Percentiles rank a stretch among this genome's conserved stretches.
phyloP scores from a whole-genome alignment of 495 filamentous ascomycete genomes.

The Lasiosphaeris hirsuta region DNA sequence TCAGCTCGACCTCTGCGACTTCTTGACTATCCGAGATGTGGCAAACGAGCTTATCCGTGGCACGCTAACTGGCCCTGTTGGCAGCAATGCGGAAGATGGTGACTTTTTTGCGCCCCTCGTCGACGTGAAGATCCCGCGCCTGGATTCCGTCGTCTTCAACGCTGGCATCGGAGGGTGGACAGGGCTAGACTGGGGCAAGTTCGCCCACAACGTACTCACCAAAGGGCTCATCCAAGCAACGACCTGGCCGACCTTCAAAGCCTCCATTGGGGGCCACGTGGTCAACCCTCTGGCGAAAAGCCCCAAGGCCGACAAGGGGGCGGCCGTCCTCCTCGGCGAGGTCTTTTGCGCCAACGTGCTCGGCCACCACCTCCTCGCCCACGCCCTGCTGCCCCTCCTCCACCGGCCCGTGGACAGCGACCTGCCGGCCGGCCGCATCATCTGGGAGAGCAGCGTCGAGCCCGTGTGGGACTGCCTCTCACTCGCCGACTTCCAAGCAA shows the following conservation, averaged over 20 bases:
- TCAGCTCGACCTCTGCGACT: constrained; percentile 54
- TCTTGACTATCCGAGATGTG: constrained; percentile 46
- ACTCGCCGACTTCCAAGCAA: constrained; percentile 71
- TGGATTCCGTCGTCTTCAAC: constrained; percentile 82
- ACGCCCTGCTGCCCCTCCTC: constrained; percentile 72
- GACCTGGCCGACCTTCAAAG: constrained; percentile 80
- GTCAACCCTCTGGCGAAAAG: constrained; percentile 35
- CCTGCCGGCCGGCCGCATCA: constrained; percentile 53
- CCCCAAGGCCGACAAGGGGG: neutral
- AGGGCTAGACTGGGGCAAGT: constrained; percentile 68
- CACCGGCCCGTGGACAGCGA: constrained; percentile 40
- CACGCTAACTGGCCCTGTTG: constrained; percentile 44
- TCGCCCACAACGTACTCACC: constrained; percentile 54
- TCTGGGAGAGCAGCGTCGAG: constrained; percentile 85
- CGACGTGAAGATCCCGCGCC: constrained; percentile 56
- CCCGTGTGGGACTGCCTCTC: constrained; percentile 53
- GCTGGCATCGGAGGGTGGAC: constrained; percentile 86
- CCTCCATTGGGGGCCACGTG: constrained; percentile 55
- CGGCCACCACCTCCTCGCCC: constrained; percentile 87
- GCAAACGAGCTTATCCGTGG: constrained; percentile 47
- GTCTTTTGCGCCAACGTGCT: constrained; percentile 92
- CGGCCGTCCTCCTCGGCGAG: constrained; percentile 53
- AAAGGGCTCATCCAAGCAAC: constrained; percentile 63
- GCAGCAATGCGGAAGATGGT: constrained; percentile 9
- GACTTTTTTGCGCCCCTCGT: constrained; percentile 36